Evolutionary conservation across 345 rosid species (phyloP).

Genomic region (Ceriops decandra): DNA sequence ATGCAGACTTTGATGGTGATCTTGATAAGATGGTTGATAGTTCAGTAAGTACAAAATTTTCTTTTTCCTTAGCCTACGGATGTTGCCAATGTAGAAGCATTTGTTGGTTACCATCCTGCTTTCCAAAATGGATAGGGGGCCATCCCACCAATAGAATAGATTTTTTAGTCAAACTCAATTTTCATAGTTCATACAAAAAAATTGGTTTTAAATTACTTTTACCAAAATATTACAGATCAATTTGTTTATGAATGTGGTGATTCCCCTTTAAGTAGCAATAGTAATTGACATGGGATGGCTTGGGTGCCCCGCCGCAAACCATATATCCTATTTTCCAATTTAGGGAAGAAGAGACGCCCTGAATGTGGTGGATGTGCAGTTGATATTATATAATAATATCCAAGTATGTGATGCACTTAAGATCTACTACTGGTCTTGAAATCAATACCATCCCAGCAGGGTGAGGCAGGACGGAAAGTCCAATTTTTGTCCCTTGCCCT

Average conservation of each 20-base stretch:
- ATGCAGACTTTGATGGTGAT: constrained; percentile 41
- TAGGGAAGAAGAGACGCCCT: neutral
- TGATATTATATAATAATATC: too few species aligned
- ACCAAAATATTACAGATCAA: neutral
- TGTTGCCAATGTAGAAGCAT: neutral
- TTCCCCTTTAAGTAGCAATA: neutral
- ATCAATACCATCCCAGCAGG: too few species aligned
- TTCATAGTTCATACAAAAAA: too few species aligned
- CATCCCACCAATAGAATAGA: neutral
- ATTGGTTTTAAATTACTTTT: neutral
- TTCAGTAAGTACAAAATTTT: constrained; percentile 37
- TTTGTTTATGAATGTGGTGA: neutral
- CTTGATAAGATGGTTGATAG: constrained; percentile 47
- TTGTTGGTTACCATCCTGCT: neutral
- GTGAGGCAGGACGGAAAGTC: too few species aligned
- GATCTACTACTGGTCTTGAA: too few species aligned
- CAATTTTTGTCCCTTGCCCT: too few species aligned
- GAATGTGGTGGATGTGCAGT: too few species aligned
- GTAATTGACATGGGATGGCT: neutral
- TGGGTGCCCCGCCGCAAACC: neutral
- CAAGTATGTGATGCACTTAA: too few species aligned
- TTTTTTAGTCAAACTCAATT: neutral
- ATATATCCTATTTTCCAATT: too few species aligned
- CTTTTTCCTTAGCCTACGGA: neutral
- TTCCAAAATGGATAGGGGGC: neutral